Evolutionary conservation across 1,284 basidiomycete species (phyloP).

Genomic region (Cutaneotrichosporon sp.): DNA sequence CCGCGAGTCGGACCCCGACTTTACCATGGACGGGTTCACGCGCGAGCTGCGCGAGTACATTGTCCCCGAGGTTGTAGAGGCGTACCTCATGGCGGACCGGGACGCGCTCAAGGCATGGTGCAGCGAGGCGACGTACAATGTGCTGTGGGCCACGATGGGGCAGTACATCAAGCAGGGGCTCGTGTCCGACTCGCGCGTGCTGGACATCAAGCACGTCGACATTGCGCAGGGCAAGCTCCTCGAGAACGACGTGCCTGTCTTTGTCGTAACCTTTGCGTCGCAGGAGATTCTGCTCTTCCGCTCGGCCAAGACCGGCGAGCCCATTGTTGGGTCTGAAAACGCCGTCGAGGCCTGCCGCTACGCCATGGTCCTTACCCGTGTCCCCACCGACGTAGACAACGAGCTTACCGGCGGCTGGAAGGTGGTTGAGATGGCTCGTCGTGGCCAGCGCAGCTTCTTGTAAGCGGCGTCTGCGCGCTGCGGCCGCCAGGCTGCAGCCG

Average conservation of each 20-base stretch:
- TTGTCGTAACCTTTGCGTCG: conserved; percentile 86
- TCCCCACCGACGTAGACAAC: conserved; percentile 79
- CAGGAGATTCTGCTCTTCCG: conserved; percentile 93
- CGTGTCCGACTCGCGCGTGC: conserved; percentile 80
- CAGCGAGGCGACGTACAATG: conserved; percentile 95
- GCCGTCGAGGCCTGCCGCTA: conserved; percentile 90
- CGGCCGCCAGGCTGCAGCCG: too few species aligned
- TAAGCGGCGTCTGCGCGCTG: conserved; percentile 1
- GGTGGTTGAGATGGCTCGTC: conserved; percentile 63
- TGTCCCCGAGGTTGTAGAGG: conserved; percentile 94
- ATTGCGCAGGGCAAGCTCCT: conserved; percentile 71
- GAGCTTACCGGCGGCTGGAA: conserved; percentile 98
- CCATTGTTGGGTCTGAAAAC: conserved; percentile 79
- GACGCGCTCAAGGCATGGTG: conserved; percentile 87
- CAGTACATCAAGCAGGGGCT: conserved; percentile 86
- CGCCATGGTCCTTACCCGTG: conserved; percentile 81
- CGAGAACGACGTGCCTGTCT: conserved; percentile 83
- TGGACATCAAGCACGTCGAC: conserved; percentile 92
- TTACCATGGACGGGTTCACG: conserved; percentile 80
- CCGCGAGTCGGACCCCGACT: conserved; percentile 78
- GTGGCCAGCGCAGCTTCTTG: conserved; percentile 27
- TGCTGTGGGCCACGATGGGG: conserved; percentile 95
- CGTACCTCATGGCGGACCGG: conserved; percentile 83
- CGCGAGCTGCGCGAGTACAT: conserved; percentile 94
- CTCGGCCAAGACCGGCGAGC: conserved; percentile 77